Base-by-base conservation (phyloP, 768 basidiomycete species). In the Chalciporus sphaerocephalus region DNA sequence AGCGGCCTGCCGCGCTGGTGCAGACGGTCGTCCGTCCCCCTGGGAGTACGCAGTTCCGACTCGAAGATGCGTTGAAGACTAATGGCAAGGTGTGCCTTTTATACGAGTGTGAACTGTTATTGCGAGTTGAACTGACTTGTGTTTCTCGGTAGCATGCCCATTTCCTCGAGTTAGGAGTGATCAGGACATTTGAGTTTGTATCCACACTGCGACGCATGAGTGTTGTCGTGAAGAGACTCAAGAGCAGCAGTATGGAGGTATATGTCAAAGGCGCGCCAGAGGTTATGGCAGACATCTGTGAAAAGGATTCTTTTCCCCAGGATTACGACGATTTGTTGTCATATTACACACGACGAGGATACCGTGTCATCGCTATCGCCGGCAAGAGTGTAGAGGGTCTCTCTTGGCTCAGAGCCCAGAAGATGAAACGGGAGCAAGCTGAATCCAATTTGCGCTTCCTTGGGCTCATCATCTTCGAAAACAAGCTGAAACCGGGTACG, bases 231-330 rank as follows among this genome's bases (percentile, higher is more conserved):
- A 99, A 97, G 65, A 77, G 92, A 41, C 76, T 99, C 42, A 96
- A 87, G 65, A 94, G 94, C 53, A 80, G 69, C 42, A 92, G 88
- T 63, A 97, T 99, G 92, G 96, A 99, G 62, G 76, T 97, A 10
- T 98, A 98, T 61, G 93, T 94, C 57, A 99, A 99, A 62, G 96
- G 96, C n/a, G 96, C 96, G 2, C 96, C 96, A 0, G 96, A 99
- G 66, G 92, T 97, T 45, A 98, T 99, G 94, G 65, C 69, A 6
- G 93, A 94, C 33, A 97, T 99, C 46, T 99, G 96, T 62, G 87
- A 93, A 44, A 83, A 75, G 50, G 80, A 86, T 41, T 89, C 94
- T n/a, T 84, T 99, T 59, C 96, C 96, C 0, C 79, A 87, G 45
- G 95, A 99, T 62, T 99, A 95, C 60, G 93, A 95, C 16, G 95